Evolutionary conservation across 257 asterid species (phyloP), one percentile per base, ranked within the genome.

Genomic region (Leptodermis oblonga): DNA sequence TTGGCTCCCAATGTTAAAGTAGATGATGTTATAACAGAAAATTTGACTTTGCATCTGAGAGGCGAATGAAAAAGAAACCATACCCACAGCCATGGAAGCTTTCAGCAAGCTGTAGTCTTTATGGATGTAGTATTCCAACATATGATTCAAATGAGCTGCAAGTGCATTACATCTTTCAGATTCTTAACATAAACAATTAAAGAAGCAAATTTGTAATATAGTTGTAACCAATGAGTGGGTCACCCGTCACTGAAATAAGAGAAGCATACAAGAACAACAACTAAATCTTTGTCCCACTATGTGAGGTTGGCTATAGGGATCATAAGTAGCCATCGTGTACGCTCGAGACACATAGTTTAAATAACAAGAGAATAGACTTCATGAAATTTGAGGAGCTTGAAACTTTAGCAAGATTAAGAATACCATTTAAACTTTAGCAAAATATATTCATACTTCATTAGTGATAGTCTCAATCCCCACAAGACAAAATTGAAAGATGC

Each of bases 101-200:
- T 78, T 84, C 75, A 74, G 77, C 60, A 87, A 83, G 84, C 86
- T 89, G 83, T 70, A 56, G 25, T 82, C 82, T 73, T 80, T 71
- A 68, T 86, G 96, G 72, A 71, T 63, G 81, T 78, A 89, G 70
- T 77, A 67, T 84, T 94, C 99, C 82, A 86, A 74, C 41, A 91
- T 80, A 79, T 91, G 97, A 78, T 94, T 89, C 81, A 91, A 79
- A 86, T 94, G 99, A 85, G 99, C 99, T 94, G 96, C 86, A 81
- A 79, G 71, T 65, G 76, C 17, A 49, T 34, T 1, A 25, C 31
- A 22, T 13, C 22, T 5, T 67, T 67, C 58, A 54, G 58, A 20
- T 31, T 54, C 22, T n/a, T 1, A 30, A n/a, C 28, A 46, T 31
- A 18, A 49, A 4, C 26, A 33, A 0, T 4, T 7, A 31, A 36